A percentile compares a stretch with the other conserved stretches of the same genome.
These are phyloP conservation scores for Leavenworthia alabamica DNA, from an alignment of 345 rosid genomes.

Conservation along the genomic window DNA sequence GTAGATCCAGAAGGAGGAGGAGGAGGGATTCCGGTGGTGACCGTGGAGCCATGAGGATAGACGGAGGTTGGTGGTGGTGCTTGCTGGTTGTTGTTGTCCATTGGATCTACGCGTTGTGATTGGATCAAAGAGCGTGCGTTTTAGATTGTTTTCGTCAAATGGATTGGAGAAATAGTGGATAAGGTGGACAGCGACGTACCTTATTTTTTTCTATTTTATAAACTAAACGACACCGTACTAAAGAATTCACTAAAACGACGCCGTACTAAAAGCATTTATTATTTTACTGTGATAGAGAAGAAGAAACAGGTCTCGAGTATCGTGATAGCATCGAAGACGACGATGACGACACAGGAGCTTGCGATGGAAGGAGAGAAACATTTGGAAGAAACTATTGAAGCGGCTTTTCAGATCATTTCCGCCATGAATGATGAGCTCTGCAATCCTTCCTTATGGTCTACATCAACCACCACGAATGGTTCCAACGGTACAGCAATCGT, in stretches of 20 bases:
- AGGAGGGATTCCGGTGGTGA: slow-evolving; percentile 53
- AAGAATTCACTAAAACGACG: too few relatives aligned
- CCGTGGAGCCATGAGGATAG: slow-evolving; percentile 36
- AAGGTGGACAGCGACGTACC: slow-evolving; percentile 35
- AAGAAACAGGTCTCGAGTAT: slow-evolving; percentile 16
- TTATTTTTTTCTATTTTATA: slow-evolving; percentile 11
- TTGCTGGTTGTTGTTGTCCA: slow-evolving; percentile 42
- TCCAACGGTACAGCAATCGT: slow-evolving; percentile 30
- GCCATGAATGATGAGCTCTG: slow-evolving; percentile 97
- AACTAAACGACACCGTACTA: too few relatives aligned
- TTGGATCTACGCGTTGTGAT: slow-evolving; percentile 29
- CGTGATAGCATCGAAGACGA: slow-evolving; percentile 9
- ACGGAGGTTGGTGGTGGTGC: slow-evolving; percentile 44
- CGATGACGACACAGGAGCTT: slow-evolving; percentile 69
- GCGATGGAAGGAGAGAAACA: slow-evolving; percentile 85
- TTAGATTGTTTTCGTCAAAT: slow-evolving; percentile 1
- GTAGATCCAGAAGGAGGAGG: slow-evolving; percentile 48
- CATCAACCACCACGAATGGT: slow-evolving; percentile 32
- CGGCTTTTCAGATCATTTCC: slow-evolving; percentile 74
- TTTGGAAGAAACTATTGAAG: slow-evolving; percentile 78
- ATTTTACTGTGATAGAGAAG: slow-evolving; percentile 27
- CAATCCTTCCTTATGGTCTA: slow-evolving; percentile 76
- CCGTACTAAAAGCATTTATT: not conserved
- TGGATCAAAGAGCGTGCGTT: slow-evolving; percentile 31
- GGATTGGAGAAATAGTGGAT: slow-evolving; percentile 21